Base-by-base conservation (phyloP, 345 rosid genomes). In the Salix purpurea region DNA sequence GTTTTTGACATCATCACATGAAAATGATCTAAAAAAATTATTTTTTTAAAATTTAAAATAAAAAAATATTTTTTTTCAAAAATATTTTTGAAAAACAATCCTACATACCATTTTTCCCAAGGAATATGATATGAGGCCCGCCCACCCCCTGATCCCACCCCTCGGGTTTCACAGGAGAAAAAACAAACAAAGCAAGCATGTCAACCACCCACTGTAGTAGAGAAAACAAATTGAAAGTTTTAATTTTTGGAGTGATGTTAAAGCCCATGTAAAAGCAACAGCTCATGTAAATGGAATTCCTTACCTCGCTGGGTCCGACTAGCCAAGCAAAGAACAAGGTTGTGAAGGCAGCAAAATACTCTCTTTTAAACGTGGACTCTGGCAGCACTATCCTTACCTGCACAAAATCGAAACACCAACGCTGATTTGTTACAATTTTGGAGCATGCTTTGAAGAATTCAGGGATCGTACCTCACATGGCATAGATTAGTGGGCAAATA, bases 311-410 rank as follows among this genome's bases (percentile, higher is more conserved):
- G 3, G 91, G 90, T 73, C 99, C 99, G 56, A 92, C 78, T 44
- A 96, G 90, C 99, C 99, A 96, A 62, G 86, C 82, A 13, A 96
- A 96, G 74, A 89, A 96, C 50, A 92, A 61, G 5, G 97, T 90
- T 74, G 97, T 93, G 86, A 92, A 93, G 76, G 85, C 83, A 1
- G 99, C 98, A 19, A 89, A 96, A 48, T 85, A 84, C 81, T 96
- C 98, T 76, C 99, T 88, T 39, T 90, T 79, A 50, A 89, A 83
- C 82, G 80, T 89, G 60, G 92, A 86, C 30, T 85, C 79, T 2
- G 98, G 98, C 48, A 93, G 69, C 83, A 89, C 19, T 36, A 78
- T 73, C 79, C 84, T 85, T 72, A 93, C 84, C 98, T 96, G 91
- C 64, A 23, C 30, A 10, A 23, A 44, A 34, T 13, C 64, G 69